Evolutionary conservation across 352 stramenopile species (phyloP).

Genomic region (Albugo laibachii): DNA sequence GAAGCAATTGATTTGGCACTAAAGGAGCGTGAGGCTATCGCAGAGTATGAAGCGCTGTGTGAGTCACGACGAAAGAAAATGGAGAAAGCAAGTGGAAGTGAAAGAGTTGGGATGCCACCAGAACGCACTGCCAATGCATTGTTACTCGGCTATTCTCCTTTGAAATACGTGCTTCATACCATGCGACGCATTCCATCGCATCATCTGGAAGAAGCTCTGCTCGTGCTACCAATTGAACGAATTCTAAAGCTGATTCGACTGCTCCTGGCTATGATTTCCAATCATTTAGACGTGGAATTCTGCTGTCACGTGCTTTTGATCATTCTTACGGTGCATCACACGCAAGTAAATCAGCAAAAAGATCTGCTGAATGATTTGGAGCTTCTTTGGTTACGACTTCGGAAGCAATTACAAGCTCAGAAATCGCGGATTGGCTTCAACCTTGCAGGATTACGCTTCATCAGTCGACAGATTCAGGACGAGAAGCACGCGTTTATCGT

Average conservation of each 20-base stretch:
- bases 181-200: conserved; percentile 83
- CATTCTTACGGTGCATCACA: conserved; percentile 58
- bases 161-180: conserved; percentile 88
- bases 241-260: conserved; percentile 87
- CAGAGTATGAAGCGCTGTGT: conserved; percentile 38
- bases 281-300: conserved; percentile 83
- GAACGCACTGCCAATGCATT: conserved; percentile 79
- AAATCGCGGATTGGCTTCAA: conserved; percentile 81
- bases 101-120: conserved; percentile 6
- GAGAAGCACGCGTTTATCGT: conserved; percentile 58
- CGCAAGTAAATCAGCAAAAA: conserved; percentile 45
- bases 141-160: conserved; percentile 87
- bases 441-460: conserved; percentile 70
- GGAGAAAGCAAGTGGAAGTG: conserved; percentile 36
- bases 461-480: conserved; percentile 69
- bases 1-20: conserved; percentile 88
- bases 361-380: conserved; percentile 57
- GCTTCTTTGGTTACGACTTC: conserved; percentile 56
- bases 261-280: conserved; percentile 78
- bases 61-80: conserved; percentile 36
- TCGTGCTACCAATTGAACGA: conserved; percentile 94
- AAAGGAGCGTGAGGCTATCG: conserved; percentile 77
- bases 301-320: conserved; percentile 69
- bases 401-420: conserved; percentile 41
- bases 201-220: conserved; percentile 94